Conservation (phyloP, 2,329 filamentous ascomycete species). For the Podosphaera leucotricha region DNA sequence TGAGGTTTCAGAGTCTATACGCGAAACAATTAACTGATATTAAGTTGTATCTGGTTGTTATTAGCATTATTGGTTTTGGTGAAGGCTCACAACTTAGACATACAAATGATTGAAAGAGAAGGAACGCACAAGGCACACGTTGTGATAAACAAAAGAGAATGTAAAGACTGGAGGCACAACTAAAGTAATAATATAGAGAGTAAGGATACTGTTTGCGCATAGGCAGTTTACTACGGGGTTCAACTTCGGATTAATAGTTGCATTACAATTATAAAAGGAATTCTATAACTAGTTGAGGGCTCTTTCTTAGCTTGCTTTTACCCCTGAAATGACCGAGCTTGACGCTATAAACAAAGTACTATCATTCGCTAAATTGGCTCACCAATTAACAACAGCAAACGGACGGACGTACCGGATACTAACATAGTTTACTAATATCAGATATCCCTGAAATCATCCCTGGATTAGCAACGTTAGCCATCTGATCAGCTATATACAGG, state of each 20-base stretch:
- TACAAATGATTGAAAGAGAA: not conserved
- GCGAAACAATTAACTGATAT: not conserved
- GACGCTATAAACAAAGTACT: not conserved
- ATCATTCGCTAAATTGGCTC: not conserved
- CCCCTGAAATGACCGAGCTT: not conserved
- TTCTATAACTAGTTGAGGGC: no score
- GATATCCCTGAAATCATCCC: not conserved
- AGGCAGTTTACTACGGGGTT: not conserved
- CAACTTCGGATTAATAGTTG: not conserved
- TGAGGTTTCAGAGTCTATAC: not conserved
- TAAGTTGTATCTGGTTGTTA: not conserved
- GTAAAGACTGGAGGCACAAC: not conserved
- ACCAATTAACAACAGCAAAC: not conserved
- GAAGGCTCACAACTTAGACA: not conserved
- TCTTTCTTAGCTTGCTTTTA: not conserved
- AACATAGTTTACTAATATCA: not conserved
- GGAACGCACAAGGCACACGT: not conserved
- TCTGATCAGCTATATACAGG: not conserved
- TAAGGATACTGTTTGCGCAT: not conserved
- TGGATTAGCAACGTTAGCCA: not conserved
- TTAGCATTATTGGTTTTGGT: no score
- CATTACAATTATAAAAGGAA: no score
- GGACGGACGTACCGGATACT: not conserved
- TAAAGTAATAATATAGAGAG: not conserved
- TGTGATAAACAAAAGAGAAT: not conserved